Evolutionary conservation across 2,329 filamentous ascomycete species (phyloP), one percentile per base, ranked within the genome.

Genomic region (Cytospora paraplurivora): DNA sequence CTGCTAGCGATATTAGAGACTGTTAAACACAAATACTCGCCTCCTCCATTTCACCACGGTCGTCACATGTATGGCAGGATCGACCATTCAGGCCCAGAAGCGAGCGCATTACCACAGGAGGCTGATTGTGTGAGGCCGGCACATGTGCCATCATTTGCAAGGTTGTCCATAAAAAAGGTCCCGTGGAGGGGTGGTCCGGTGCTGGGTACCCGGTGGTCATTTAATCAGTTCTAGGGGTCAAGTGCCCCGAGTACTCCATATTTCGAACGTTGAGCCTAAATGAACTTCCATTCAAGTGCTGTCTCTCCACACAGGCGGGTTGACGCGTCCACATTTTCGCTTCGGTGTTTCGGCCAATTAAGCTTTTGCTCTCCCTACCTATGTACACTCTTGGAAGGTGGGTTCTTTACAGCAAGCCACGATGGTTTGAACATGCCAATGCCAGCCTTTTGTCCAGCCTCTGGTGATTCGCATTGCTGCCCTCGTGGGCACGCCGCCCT

Each of bases 351-450:
- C 52, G 51, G 56, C 44, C 60, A 53, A 51, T 59, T 49, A 51
- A 59, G 55, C 55, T 34, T 56, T 27, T 33, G 37, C 11, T 19
- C 15, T 35, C 56, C 55, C 60, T 56, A 41, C 37, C 37, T 47
- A 44, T 37, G 52, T 53, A 38, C 61, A 19, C 50, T 59, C 52
- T 34, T 19, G 41, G 60, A 66, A 52, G 56, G 61, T 63, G 63
- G 49, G 56, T 56, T 34, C 37, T 27, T 47, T 35, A 52, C 47
- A 41, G 44, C 35, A 60, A 57, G 61, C 62, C 64, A 63, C 56
- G 64, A 66, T 63, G 41, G 50, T 54, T 50, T 34, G 32, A 27
- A 54, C 60, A 63, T 47, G 32, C 44, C 58, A 51, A 60, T 34
- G 37, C 44, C 58, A 51, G 50, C 59, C 59, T 57, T 55, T 54